Base-by-base conservation (phyloP, 78 protist species). In the Dictyostelium purpureum region DNA sequence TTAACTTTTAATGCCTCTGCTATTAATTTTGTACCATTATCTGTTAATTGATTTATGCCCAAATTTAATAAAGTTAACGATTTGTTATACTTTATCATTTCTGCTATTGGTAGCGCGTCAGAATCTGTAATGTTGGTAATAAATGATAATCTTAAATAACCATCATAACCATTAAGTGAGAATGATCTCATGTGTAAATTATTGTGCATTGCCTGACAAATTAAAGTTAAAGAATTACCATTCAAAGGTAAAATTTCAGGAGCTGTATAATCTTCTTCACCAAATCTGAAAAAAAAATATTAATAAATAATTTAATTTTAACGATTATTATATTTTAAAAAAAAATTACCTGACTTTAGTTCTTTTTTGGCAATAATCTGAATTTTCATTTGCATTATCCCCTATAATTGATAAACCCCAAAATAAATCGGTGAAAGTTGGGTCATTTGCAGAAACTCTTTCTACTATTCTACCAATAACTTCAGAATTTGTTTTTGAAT, bases 161-260 rank as follows among this genome's bases (percentile, higher is more conserved):
- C 92, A 61, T 85, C 92, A 45, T 73, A 75, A 4, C 92, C 92
- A 69, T 85, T 85, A 21, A 85, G 57, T 31, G 37, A 57, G 19
- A 85, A 11, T 43, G 92, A 85, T 12, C 61, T 79, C 18, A 51
- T 73, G 6, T 21, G 24, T 2, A 43, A 61, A 45, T 85, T 85
- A 31, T 70, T 73, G 21, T 85, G 74, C 31, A 85, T 21, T 42
- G 77, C 65, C 54, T 85, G 92, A 56, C 81, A 69, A 40, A 85
- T 73, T 12, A 85, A 33, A n/a, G 63, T 18, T 11, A 85, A 24
- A 28, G 92, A n/a, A 47, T 70, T 73, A 11, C 90, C 90, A 73
- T 85, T 85, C 38, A 85, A 59, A 18, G 92, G 92, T 73, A 85
- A 28, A 38, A 85, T 85, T 61, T 85, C 92, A 21, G 92, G 92